Conservation (phyloP, 2,329 filamentous ascomycete genomes). For the Exophiala lecanii-corni region DNA sequence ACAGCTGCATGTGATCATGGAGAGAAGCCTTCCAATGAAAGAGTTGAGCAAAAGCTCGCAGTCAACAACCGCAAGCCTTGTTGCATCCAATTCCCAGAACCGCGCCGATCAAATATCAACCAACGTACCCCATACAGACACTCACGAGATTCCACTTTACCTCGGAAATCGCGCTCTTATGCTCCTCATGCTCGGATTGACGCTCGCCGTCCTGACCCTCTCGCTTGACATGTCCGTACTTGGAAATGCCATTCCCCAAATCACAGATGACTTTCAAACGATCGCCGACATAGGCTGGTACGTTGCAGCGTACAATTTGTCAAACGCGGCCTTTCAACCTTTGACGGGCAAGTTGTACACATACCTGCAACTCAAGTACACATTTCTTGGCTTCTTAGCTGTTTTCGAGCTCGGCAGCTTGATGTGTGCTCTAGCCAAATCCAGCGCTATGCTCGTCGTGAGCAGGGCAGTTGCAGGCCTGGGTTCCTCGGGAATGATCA, state of each 20-base stretch:
- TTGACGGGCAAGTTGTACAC: conserved; percentile 45
- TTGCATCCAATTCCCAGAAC: no score
- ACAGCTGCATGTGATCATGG: no score
- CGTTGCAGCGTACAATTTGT: conserved; percentile 39
- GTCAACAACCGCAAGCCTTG: no score
- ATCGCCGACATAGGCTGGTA: conserved; percentile 39
- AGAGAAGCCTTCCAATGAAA: no score
- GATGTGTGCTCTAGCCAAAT: conserved; percentile 31
- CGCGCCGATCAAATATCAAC: no score
- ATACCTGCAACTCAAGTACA: conserved; percentile 35
- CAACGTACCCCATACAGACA: no score
- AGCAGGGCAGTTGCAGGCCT: conserved; percentile 34
- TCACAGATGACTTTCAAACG: conserved; percentile 35
- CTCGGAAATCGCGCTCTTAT: not conserved
- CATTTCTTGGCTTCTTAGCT: conserved; percentile 30
- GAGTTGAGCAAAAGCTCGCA: no score
- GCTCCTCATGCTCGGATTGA: not conserved
- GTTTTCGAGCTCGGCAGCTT: conserved; percentile 33
- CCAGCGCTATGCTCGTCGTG: conserved; percentile 30
- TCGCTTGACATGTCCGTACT: conserved; percentile 9
- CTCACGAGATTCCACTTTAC: no score
- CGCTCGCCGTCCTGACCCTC: conserved; percentile 2
- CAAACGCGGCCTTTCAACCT: conserved; percentile 40
- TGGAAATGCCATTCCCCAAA: conserved; percentile 25
- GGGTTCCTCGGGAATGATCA: conserved; percentile 31